phyloP scores from a whole-genome alignment of 768 basidiomycete species.

The Lactarius hatsudake region DNA sequence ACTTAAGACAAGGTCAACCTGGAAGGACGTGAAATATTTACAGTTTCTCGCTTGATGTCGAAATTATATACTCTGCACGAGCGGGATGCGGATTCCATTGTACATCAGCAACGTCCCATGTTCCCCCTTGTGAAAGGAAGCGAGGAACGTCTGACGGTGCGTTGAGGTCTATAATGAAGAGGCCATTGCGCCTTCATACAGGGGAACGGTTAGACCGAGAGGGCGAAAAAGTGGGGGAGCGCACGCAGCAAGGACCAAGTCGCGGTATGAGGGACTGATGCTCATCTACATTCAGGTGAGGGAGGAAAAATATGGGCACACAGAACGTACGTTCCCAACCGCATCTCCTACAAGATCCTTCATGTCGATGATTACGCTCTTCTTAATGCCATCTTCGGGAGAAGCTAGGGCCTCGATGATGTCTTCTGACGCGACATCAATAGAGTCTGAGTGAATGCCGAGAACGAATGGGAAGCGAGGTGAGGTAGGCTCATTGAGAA shows the following conservation, averaged over 20 bases:
- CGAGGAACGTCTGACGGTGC: constrained; percentile 83
- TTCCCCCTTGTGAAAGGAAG: constrained; percentile 93
- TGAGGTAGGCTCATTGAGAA: neutral
- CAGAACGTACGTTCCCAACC: constrained; percentile 71
- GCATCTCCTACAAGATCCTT: constrained; percentile 76
- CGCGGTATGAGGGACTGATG: constrained; percentile 83
- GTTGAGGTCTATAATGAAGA: constrained; percentile 94
- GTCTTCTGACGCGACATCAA: neutral
- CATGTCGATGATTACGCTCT: constrained; percentile 73
- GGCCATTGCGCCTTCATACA: constrained; percentile 64
- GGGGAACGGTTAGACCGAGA: neutral
- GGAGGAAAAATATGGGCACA: neutral
- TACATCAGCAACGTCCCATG: constrained; percentile 93
- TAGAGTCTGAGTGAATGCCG: neutral
- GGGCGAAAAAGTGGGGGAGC: constrained; percentile 30
- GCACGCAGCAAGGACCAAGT: constrained; percentile 87
- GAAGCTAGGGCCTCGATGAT: constrained; percentile 29
- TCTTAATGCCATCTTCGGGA: constrained; percentile 56
- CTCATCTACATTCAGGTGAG: constrained; percentile 60
- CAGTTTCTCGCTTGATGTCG: constrained; percentile 88
- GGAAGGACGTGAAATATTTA: constrained; percentile 36
- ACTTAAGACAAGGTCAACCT: neutral
- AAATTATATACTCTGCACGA: constrained; percentile 77
- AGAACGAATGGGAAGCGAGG: neutral
- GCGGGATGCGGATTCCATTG: constrained; percentile 87